These are phyloP conservation scores for Neurospora sp. DNA, from an alignment of 495 filamentous ascomycete species.

Conservation along the genomic window DNA sequence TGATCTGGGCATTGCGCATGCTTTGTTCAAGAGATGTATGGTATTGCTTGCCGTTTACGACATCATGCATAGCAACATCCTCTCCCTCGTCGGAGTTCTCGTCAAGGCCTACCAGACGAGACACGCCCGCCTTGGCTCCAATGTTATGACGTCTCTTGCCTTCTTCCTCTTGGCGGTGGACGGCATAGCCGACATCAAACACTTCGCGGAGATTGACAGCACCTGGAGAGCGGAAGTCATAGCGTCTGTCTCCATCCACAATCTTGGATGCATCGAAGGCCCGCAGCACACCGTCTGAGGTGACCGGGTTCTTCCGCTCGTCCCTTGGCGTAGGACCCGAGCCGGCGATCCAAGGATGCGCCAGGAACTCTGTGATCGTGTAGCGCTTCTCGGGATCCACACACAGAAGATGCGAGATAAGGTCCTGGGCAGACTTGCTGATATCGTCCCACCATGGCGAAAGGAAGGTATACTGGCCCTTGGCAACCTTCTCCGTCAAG, in stretches of 20 bases:
- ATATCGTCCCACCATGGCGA: constrained; percentile 99
- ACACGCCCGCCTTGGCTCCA: constrained; percentile 42
- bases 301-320: constrained; percentile 47
- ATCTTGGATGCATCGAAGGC: constrained; percentile 47
- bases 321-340: constrained; percentile 42
- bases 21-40: constrained; percentile 56
- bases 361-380: constrained; percentile 78
- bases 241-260: constrained; percentile 51
- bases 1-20: constrained; percentile 71
- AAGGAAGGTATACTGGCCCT: constrained; percentile 94
- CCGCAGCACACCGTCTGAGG: constrained; percentile 32
- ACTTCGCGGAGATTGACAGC: constrained; percentile 93
- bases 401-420: constrained; percentile 85
- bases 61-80: constrained; percentile 36
- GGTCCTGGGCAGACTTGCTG: constrained; percentile 86
- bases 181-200: constrained; percentile 93
- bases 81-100: constrained; percentile 55
- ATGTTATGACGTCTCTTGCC: constrained; percentile 79
- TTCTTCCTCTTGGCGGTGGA: constrained; percentile 94
- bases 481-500: constrained; percentile 93
- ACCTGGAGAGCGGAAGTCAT: constrained; percentile 93
- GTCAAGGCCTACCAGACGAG: constrained; percentile 58
- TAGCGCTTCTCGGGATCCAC: constrained; percentile 89
- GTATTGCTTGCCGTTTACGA: constrained; percentile 54
- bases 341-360: constrained; percentile 81